Evolutionary conservation across 2,329 filamentous ascomycete genomes (phyloP).

Genomic region (Ophiostoma ulmi): DNA sequence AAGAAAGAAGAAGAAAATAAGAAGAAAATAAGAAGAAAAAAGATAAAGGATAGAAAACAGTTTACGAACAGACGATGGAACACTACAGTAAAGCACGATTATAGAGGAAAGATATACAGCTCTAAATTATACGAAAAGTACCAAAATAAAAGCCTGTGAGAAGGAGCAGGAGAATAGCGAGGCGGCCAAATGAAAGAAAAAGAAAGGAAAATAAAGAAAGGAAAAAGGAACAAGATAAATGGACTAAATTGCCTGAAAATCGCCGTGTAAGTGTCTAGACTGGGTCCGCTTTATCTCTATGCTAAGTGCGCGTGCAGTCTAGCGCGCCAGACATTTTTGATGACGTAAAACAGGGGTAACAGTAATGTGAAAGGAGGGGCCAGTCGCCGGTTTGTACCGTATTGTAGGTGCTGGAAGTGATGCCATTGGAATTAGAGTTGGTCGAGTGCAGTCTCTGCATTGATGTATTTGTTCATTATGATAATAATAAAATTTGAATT

Average conservation of each 20-base stretch:
- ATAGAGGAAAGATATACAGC: not conserved
- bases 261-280: conserved; percentile 21
- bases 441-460: not conserved
- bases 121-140: not conserved
- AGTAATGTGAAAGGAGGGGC: conserved; percentile 16
- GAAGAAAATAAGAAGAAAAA: not conserved
- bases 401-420: too few relatives aligned
- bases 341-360: conserved; percentile 24
- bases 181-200: not conserved
- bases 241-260: not conserved
- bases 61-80: not conserved
- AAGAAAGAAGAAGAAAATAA: not conserved
- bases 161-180: not conserved
- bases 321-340: conserved; percentile 11
- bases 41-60: not conserved
- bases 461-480: not conserved
- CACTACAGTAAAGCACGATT: not conserved
- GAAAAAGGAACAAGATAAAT: not conserved
- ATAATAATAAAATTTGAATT: not conserved
- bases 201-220: not conserved
- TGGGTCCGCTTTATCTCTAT: not conserved
- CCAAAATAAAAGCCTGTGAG: not conserved
- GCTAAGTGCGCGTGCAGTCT: not conserved
- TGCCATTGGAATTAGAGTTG: not conserved
- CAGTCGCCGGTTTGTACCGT: conserved; percentile 3